Conservation (phyloP, 306 rosid genomes). For the Mimosa bimucronata region DNA sequence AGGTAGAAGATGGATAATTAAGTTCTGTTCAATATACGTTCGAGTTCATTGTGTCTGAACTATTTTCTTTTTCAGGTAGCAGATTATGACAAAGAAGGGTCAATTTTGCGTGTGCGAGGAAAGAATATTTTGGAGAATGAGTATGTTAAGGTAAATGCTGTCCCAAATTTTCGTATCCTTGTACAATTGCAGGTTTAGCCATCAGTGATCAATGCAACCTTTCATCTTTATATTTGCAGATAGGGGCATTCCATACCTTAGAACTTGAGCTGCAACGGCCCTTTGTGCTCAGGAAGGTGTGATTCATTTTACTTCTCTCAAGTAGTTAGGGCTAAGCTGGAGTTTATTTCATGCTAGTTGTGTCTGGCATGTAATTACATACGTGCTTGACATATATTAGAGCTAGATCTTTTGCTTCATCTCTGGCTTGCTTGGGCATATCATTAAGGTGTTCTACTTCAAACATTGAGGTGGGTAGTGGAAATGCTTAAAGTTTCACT, state of each 20-base stretch:
- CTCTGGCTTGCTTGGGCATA: conserved; percentile 12
- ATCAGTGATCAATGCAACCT: conserved; percentile 21
- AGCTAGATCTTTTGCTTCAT: conserved; percentile 22
- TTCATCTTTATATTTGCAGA: conserved; percentile 52
- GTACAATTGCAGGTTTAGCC: neutral
- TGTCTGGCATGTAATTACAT: conserved; percentile 7
- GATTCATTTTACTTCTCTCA: conserved; percentile 8
- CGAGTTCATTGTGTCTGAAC: neutral
- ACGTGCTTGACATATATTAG: neutral
- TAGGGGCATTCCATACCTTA: conserved; percentile 92
- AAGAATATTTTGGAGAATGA: conserved; percentile 86
- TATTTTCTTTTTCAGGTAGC: conserved; percentile 56
- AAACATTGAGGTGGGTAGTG: neutral
- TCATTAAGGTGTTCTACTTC: neutral
- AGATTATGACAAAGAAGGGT: conserved; percentile 89
- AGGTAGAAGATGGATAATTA: conserved; percentile 47
- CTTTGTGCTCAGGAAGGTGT: conserved; percentile 89
- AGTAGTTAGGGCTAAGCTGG: conserved; percentile 24
- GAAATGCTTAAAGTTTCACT: conserved; percentile 20
- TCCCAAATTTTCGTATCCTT: conserved; percentile 5
- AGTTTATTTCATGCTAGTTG: conserved; percentile 14
- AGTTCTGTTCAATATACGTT: neutral
- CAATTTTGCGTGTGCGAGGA: conserved; percentile 86
- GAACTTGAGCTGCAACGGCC: conserved; percentile 96
- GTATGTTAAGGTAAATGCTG: conserved; percentile 74